These are phyloP conservation scores for Linaria vulgaris DNA, from an alignment of 257 asterid genomes.

Conservation along the genomic window DNA sequence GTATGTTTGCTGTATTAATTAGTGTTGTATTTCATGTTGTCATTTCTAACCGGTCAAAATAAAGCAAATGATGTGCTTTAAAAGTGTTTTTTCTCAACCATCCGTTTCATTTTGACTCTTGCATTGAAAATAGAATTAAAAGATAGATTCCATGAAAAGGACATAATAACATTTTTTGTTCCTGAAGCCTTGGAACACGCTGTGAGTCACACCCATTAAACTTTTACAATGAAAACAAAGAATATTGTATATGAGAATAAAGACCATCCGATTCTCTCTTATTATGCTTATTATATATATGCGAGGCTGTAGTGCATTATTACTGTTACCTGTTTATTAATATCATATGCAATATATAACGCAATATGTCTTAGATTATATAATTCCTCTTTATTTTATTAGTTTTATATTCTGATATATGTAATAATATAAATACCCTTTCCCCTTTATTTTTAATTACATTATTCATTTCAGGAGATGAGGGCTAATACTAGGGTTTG, in stretches of 20 bases:
- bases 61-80: conserved; percentile 30
- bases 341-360: not conserved
- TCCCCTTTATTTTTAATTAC: no score
- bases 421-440: no score
- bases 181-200: conserved; percentile 52
- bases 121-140: conserved; percentile 17
- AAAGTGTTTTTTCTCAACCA: conserved; percentile 36
- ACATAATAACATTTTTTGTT: conserved; percentile 41
- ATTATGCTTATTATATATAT: no score
- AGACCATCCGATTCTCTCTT: conserved; percentile 29
- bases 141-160: conserved; percentile 37
- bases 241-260: conserved; percentile 24
- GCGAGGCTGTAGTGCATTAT: conserved; percentile 43
- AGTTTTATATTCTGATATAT: no score
- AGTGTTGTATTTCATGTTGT: conserved; percentile 23
- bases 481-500: no score
- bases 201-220: conserved; percentile 31
- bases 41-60: conserved; percentile 30
- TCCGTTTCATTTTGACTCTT: conserved; percentile 37
- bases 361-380: no score
- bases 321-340: conserved; percentile 15
- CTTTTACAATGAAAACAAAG: conserved; percentile 24
- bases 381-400: no score
- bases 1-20: conserved; percentile 16
- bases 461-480: no score